Base-by-base conservation (phyloP, 2,329 filamentous ascomycete genomes). In the Exophiala mesophila region DNA sequence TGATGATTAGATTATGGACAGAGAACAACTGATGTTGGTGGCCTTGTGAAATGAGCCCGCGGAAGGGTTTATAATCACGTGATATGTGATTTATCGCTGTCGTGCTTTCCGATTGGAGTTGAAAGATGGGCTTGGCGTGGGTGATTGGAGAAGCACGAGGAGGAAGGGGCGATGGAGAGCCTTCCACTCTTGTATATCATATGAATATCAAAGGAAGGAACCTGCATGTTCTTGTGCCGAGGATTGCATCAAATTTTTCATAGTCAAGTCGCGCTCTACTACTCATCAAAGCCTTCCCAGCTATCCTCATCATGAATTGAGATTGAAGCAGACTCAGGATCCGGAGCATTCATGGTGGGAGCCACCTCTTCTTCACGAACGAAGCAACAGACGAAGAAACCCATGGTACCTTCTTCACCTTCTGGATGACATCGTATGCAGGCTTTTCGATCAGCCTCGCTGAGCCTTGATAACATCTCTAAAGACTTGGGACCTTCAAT, bases 331-430 rank as follows among this genome's bases (percentile, higher is more conserved):
- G 57, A 52, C 15, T 56, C 48, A 15, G 41, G 47, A 15, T 49
- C 44, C 20, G 32, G 40, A 45, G 20, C 12, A 5, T 56, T 47
- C 43, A 50, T 52, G 2, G 63, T 64, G 62, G 62, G 65, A 13
- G 63, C 66, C 50, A 60, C 57, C 44, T 62, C 83, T n/a, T n/a
- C n/a, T n/a, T n/a, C n/a, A 77, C 85, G 72, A 3, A 87, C 75
- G 63, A 98, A 95, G 0, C 76, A 87, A n/a, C 80, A 88, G 15
- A 96, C 85, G 56, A 98, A 98, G 65, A 98, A 97, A 0, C 92
- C 90, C 77, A 96, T 95, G 1, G 89, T 85, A 0, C 88, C 88
- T 50, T 84, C 78, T 7, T 81, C 82, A 54, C 90, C 88, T 18
- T 80, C 85, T 55, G 89, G 85, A 62, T 85, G 82, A 21, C 87